Conservation (phyloP, 1,284 basidiomycete species). For the Cystobasidium pallidum region DNA sequence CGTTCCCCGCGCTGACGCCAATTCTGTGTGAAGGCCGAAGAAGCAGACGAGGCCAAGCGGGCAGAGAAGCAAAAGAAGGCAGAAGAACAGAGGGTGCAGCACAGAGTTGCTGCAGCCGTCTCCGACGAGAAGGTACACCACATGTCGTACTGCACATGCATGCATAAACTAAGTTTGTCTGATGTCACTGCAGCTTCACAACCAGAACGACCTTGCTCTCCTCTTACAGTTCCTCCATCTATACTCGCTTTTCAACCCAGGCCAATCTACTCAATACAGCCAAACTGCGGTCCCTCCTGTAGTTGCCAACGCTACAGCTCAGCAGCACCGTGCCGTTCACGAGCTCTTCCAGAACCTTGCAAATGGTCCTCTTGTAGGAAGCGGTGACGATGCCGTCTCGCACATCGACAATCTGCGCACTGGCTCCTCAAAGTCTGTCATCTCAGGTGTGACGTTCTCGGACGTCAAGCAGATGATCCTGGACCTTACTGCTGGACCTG, state of each 20-base stretch:
- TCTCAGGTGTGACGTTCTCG: constrained; percentile 52
- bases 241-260: constrained; percentile 50
- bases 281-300: constrained; percentile 49
- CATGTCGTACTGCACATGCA: background rate
- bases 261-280: constrained; percentile 1
- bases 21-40: constrained; percentile 50
- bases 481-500: constrained; percentile 52
- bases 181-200: constrained; percentile 35
- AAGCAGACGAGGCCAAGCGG: constrained; percentile 51
- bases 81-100: constrained; percentile 51
- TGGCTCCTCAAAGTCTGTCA: constrained; percentile 46
- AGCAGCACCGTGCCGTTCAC: constrained; percentile 53
- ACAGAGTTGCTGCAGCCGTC: constrained; percentile 51
- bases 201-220: constrained; percentile 51
- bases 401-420: constrained; percentile 47
- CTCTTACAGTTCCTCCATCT: constrained; percentile 55
- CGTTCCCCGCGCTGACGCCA: background rate
- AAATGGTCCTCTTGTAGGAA: constrained; percentile 53
- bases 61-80: constrained; percentile 45
- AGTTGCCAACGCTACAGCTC: constrained; percentile 51
- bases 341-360: constrained; percentile 51
- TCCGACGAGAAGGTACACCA: constrained; percentile 47
- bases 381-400: constrained; percentile 51
- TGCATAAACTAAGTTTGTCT: background rate
- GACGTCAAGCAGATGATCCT: constrained; percentile 53